Percentiles rank a stretch among this genome's conserved stretches.
phyloP scores from a whole-genome alignment of 805 yeast species.

The Scheffersomyces ergatensis region DNA sequence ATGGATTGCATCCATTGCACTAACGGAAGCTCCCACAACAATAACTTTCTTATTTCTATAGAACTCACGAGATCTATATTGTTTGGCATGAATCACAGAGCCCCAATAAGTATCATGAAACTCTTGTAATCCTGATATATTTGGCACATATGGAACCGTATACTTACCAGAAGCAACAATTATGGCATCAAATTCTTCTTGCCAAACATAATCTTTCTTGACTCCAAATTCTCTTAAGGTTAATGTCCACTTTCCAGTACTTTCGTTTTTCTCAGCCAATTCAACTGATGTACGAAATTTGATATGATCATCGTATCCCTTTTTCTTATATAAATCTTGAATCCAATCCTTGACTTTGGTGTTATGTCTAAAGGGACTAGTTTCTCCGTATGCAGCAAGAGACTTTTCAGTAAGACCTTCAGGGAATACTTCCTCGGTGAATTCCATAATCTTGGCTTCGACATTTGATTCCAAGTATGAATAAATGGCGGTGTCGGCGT shows the following conservation, averaged over 20 bases:
- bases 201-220: slow-evolving; percentile 24
- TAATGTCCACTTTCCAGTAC: slow-evolving; percentile 14
- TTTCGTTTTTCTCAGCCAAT: slow-evolving; percentile 16
- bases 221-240: slow-evolving; percentile 18
- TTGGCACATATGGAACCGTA: slow-evolving; percentile 45
- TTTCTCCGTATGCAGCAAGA: slow-evolving; percentile 13
- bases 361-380: slow-evolving; percentile 19
- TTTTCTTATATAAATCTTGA: slow-evolving; percentile 16
- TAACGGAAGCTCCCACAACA: slow-evolving; percentile 53
- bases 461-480: slow-evolving; percentile 21
- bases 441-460: slow-evolving; percentile 19
- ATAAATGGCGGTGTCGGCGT: slow-evolving; percentile 19
- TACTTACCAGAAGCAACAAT: slow-evolving; percentile 49
- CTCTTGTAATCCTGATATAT: slow-evolving; percentile 37
- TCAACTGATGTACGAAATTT: slow-evolving; percentile 24
- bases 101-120: slow-evolving; percentile 25
- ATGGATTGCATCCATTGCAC: slow-evolving; percentile 57
- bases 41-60: slow-evolving; percentile 34
- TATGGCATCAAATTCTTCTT: slow-evolving; percentile 37
- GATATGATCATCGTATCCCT: slow-evolving; percentile 18
- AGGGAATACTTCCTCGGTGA: slow-evolving; percentile 18
- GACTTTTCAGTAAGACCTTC: slow-evolving; percentile 9
- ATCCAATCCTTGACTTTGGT: slow-evolving; percentile 15
- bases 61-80: slow-evolving; percentile 28
- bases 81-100: slow-evolving; percentile 43